phyloP scores from a whole-genome alignment of 495 filamentous ascomycete genomes.

The Aspergillus heteromorphus region DNA sequence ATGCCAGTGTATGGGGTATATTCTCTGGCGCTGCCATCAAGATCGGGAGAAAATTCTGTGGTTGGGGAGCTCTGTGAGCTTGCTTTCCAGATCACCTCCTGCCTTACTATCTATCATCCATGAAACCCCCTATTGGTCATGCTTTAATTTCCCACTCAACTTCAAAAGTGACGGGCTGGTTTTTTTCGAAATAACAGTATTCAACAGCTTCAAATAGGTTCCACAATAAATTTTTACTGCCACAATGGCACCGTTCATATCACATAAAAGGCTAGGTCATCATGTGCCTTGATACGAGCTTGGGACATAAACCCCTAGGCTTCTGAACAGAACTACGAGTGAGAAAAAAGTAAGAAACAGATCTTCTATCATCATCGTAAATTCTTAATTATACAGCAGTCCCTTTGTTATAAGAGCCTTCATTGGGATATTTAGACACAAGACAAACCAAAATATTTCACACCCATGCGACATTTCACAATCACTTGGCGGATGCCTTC shows the following conservation, averaged over 20 bases:
- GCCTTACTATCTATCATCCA: background rate
- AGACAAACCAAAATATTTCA: no score
- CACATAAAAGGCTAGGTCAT: no score
- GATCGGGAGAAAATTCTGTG: slow-evolving; percentile 41
- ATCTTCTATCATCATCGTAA: slow-evolving; percentile 8
- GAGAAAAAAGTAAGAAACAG: background rate
- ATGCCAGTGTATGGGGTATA: slow-evolving; percentile 41
- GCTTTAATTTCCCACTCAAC: background rate
- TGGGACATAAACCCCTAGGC: background rate
- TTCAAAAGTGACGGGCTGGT: background rate
- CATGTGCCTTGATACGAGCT: no score
- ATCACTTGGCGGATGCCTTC: slow-evolving; percentile 25
- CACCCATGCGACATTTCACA: background rate
- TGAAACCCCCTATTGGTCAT: no score
- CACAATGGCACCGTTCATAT: no score
- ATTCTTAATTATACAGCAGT: slow-evolving; percentile 12
- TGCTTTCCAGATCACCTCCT: background rate
- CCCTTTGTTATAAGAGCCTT: background rate
- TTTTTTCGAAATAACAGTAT: background rate
- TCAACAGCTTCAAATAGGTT: no score
- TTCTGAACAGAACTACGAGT: background rate
- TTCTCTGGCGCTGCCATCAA: slow-evolving; percentile 38
- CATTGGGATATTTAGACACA: background rate
- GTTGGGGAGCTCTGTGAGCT: slow-evolving; percentile 40
- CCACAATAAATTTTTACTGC: no score